Base-by-base conservation (phyloP, 2,329 filamentous ascomycete species). In the Diaporthe humulicola region DNA sequence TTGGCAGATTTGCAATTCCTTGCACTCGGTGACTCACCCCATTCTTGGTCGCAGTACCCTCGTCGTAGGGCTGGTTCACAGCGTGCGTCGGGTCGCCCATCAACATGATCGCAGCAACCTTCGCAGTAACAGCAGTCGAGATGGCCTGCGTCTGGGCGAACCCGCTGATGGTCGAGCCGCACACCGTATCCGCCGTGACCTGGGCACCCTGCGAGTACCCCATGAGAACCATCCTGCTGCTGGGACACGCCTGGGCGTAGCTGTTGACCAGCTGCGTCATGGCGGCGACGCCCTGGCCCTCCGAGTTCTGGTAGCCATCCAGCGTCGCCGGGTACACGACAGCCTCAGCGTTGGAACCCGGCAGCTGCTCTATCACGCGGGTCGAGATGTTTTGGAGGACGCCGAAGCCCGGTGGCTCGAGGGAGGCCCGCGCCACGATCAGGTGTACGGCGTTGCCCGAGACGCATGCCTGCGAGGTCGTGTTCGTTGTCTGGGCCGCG, bases 151-250 rank as follows among this genome's bases (percentile, higher is more conserved):
- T 75, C 19, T 56, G 73, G 38, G 57, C 57, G 40, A 77, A 79
- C 3, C 45, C 56, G 17, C 45, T 71, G 19, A 76, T 74, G 2
- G 66, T 73, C n/a, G 57, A 70, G 30, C 79, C 79, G 30, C 79
- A 80, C 2, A 80, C 54, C 6, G 74, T 72, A 48, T 81, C 79
- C 61, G 79, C 78, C 17, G 79, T 64, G 14, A 78, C 78, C 38
- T 81, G 79, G 1, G 73, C 79, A 48, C 79, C 79, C 75, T 78
- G 79, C 15, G 78, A 79, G 54, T 79, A 81, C 1, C 79, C 79
- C 58, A 81, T 70, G 71, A 81, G 75, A 14, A 77, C 79, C n/a
- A 80, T 76, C 74, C 77, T 80, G 72, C 74, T 75, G 25, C 70
- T 50, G 2, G 79, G 78, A 45, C 79, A 81, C 45, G 36, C 73